Evolutionary conservation across 73 alveolate genomes (phyloP), one percentile per base, ranked within the genome.

Genomic region (Breviolum minutum): DNA sequence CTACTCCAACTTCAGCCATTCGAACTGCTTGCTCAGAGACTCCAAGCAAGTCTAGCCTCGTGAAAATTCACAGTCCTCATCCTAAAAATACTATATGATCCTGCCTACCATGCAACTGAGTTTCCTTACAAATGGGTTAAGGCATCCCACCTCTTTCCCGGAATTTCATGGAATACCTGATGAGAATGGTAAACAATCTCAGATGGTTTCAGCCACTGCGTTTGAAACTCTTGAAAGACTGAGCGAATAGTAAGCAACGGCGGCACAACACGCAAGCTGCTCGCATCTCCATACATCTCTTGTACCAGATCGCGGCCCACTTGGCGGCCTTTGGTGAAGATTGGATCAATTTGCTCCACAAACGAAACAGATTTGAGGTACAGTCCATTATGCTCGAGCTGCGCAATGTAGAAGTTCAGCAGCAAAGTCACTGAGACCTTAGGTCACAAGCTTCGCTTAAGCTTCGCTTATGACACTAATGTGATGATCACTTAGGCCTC

Each of bases 81-180:
- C 8, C 54, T 19, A 24, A 10, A 16, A n/a, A 77, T 17, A 48
- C 62, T 76, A 61, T 5, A 26, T 26, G 92, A 48, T 7, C 92
- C 27, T 30, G 29, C 74, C 11, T 13, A 17, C 74, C 24, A 66
- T 2, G 29, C 63, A 12, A 10, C 93, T 61, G 61, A 60, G 93
- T 26, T 60, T 24, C 61, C 93, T 64, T 7, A 29, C 97, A 90
- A 27, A 63, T 90, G 97, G 32, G 88, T 90, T 76, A 90, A 74
- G 30, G 97, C 97, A 29, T 90, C 97, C 97, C 97, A 90, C 30
- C 97, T 80, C 24, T 90, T 90, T 20, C 97, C 97, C 22, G 97
- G 97, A n/a, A 90, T 90, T 19, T 90, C 97, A 54, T 90, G 97
- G 82, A 90, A 90, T 7, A 90, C 97, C 97, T 90, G 77, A 32